These are phyloP conservation scores for Aristolochia fimbriata DNA, from an alignment of 164 flowering plant genomes.

Conservation along the genomic window DNA sequence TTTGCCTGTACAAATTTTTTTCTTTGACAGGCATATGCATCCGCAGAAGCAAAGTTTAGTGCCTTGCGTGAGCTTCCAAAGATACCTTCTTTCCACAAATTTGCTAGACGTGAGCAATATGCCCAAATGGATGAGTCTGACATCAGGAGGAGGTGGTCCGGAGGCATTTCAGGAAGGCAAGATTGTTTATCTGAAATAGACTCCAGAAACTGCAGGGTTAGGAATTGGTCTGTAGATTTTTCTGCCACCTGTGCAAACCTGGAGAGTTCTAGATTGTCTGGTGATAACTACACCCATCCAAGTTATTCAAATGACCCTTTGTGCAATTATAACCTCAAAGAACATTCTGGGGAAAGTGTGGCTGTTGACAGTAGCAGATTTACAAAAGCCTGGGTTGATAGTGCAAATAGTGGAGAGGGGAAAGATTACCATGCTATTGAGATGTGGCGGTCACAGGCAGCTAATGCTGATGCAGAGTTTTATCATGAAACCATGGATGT, in stretches of 20 bases:
- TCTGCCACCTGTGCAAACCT: slow-evolving; percentile 72
- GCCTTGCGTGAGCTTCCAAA: slow-evolving; percentile 69
- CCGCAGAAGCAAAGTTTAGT: slow-evolving; percentile 51
- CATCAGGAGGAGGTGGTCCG: slow-evolving; percentile 49
- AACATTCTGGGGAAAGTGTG: slow-evolving; percentile 91
- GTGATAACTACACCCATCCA: slow-evolving; percentile 60
- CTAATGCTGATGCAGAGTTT: slow-evolving; percentile 66
- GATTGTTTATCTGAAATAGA: slow-evolving; percentile 92
- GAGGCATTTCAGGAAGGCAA: slow-evolving; percentile 66
- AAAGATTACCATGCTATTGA: slow-evolving; percentile 90
- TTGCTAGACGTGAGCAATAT: slow-evolving; percentile 88
- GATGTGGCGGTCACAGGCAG: slow-evolving; percentile 96
- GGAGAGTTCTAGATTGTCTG: slow-evolving; percentile 55
- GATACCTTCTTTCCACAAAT: slow-evolving; percentile 95
- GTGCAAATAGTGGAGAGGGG: slow-evolving; percentile 64
- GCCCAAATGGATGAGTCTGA: slow-evolving; percentile 77
- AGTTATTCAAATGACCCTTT: slow-evolving; percentile 70
- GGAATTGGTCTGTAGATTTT: slow-evolving; percentile 96
- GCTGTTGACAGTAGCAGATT: slow-evolving; percentile 53
- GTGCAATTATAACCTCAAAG: slow-evolving; percentile 46
- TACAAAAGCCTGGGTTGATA: slow-evolving; percentile 91
- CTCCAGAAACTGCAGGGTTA: slow-evolving; percentile 89
- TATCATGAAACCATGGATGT: slow-evolving; percentile 25
- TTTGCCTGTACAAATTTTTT: background rate
- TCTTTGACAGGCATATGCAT: slow-evolving; percentile 68